phyloP scores from a whole-genome alignment of 2,329 filamentous ascomycete species.

The Colletotrichum tanaceti region DNA sequence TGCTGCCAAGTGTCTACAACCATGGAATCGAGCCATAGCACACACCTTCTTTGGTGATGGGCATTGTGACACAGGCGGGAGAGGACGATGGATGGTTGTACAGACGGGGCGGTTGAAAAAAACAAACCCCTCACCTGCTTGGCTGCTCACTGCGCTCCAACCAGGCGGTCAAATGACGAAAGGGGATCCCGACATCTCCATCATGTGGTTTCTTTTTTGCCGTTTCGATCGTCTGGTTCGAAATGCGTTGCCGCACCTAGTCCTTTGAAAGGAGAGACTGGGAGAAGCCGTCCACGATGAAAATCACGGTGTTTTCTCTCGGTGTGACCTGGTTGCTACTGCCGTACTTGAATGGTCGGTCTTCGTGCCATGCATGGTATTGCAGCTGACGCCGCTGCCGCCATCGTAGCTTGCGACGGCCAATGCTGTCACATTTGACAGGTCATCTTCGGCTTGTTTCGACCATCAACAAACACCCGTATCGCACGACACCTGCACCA shows the following conservation, averaged over 20 bases:
- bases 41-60: constrained; percentile 6
- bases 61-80: constrained; percentile 9
- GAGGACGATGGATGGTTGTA: constrained; percentile 13
- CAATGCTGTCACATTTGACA: constrained; percentile 36
- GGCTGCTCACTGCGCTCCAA: constrained; percentile 5
- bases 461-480: constrained; percentile 25
- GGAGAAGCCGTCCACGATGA: constrained; percentile 11
- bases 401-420: constrained; percentile 25
- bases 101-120: too few relatives aligned
- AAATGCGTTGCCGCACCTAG: constrained; percentile 6
- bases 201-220: constrained; percentile 22
- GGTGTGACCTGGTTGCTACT: background rate
- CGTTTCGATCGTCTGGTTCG: constrained; percentile 22
- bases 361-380: constrained; percentile 1
- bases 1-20: constrained; percentile 21
- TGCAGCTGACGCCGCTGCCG: constrained; percentile 19
- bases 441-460: constrained; percentile 32
- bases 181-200: constrained; percentile 9
- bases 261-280: background rate
- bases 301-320: background rate
- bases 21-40: constrained; percentile 3
- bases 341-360: background rate
- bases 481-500: constrained; percentile 23
- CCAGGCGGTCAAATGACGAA: constrained; percentile 14
- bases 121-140: constrained; percentile 13